A percentile compares a stretch with the other conserved stretches of the same genome.
Evolutionary conservation across 2,329 filamentous ascomycete genomes (phyloP).

Genomic region (Talaromyces sp.): DNA sequence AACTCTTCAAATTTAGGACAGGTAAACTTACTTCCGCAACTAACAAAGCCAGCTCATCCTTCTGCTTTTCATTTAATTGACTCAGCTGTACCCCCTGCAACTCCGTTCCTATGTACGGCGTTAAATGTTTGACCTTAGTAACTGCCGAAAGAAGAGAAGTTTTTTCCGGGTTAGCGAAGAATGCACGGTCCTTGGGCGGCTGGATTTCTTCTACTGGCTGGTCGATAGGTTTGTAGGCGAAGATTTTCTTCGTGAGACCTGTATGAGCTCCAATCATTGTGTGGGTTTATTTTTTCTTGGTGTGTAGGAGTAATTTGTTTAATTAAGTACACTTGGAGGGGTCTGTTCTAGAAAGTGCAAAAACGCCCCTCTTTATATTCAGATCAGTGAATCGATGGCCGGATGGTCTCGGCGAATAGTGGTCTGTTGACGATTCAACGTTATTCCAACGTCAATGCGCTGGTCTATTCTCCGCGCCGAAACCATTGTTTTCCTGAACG

Average conservation of each 20-base stretch:
- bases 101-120: slow-evolving; percentile 3
- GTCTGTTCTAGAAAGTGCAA: too few relatives aligned
- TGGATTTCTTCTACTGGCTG: slow-evolving; percentile 1
- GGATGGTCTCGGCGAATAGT: too few relatives aligned
- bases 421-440: too few relatives aligned
- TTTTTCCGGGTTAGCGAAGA: slow-evolving; percentile 3
- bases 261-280: slow-evolving; percentile 5
- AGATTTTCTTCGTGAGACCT: background rate
- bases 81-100: slow-evolving; percentile 3
- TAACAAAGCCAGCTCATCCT: slow-evolving; percentile 3
- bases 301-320: too few relatives aligned
- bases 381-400: too few relatives aligned
- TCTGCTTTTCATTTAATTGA: slow-evolving; percentile 1
- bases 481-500: background rate
- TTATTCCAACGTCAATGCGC: too few relatives aligned
- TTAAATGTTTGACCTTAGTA: slow-evolving; percentile 2
- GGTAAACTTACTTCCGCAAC: background rate
- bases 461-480: too few relatives aligned
- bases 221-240: slow-evolving; percentile 2
- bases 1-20: too few relatives aligned
- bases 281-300: background rate
- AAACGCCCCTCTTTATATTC: too few relatives aligned
- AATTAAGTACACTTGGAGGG: too few relatives aligned
- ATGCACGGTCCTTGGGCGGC: slow-evolving; percentile 3
- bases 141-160: background rate